Base-by-base conservation (phyloP, 768 basidiomycete genomes). In the Mycena galopus region DNA sequence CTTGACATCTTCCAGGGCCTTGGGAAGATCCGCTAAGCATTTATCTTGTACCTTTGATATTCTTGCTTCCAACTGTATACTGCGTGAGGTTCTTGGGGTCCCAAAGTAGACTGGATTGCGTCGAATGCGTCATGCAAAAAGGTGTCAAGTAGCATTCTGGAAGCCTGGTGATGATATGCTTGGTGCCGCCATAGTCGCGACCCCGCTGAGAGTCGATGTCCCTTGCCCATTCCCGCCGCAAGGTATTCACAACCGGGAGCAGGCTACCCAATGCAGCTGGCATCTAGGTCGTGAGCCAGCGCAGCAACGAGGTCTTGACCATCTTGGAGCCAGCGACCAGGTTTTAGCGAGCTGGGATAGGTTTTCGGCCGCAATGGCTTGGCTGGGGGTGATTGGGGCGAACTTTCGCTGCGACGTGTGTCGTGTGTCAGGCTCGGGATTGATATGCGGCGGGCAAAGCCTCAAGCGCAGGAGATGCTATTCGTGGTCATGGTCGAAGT, bases 291-390 rank as follows among this genome's bases (percentile, higher is more conserved):
- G 3, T n/a, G n/a, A 35, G 63, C 47, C 16, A 53, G 16, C 23
- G 63, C 63, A 2, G 23, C 30, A 55, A 65, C 51, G 14, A 65
- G 51, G 32, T 53, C 50, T 53, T 32, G 30, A 23, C 63, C 63
- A 65, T 65, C 4, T 65, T 23, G 50, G 47, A 16, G 63, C 63
- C 30, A 4, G 47, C 50, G 50, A 65, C 63, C 63, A 65, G 44
- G 61, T 47, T 62, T 62, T 32, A 27, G 61, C 61, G 0, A 62
- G 61, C n/a, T 12, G n/a, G 23, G 21, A 7, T 50, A 50, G 47
- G 6, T 5, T n/a, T 50, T 9, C 21, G 47, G 47, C 47, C 2
- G 23, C n/a, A 50, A 50, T 8, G 16, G n/a, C n/a, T 50, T 50
- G 47, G 42, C 17, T 44, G n/a, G n/a, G n/a, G n/a, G n/a, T n/a